Evolutionary conservation across 495 filamentous ascomycete species (phyloP), one percentile per base, ranked within the genome.

Genomic region (Usnea hakonensis): DNA sequence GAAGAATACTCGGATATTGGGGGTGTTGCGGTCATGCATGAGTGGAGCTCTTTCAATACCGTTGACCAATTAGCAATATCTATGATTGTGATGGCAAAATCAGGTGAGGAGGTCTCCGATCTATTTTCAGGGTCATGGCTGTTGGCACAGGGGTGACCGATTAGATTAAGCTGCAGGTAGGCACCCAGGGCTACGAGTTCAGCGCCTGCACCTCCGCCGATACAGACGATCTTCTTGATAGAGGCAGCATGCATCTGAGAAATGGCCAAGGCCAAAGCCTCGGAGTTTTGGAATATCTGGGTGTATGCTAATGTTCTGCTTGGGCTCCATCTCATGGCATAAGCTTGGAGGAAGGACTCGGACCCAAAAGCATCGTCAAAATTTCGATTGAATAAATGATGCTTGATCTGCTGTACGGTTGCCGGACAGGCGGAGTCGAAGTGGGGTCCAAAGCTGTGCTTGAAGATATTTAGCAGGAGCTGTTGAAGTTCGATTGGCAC

Each of bases 251-350:
- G 59, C 23, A 40, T 28, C 19, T 61, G 36, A 61, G 48, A 52
- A 28, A 28, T 17, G 26, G 48, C 14, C 48, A 19, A 16, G 30
- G 48, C 14, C 26, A 32, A 14, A 0, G 33, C 4, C 41, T 3
- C 17, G 19, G 50, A 26, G 55, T 32, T n/a, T 14, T 11, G 48
- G 21, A 64, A 60, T n/a, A 64, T 64, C 1, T 62, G 38, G 13
- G 81, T 72, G 74, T 97, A 98, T 63, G 87, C 90, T 32, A 96
- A 75, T 4, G 90, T 89, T 44, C 94, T 74, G 38, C 85, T 82
- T 14, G 93, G 86, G 70, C 90, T 95, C 90, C 90, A 98, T 58
- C 94, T 78, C 62, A 89, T 79, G 6, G 90, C 88, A 76, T 98
- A 98, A 7, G 87, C 90, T 44, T 85, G 78, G 23, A 95, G 77